phyloP scores from a whole-genome alignment of 306 rosid genomes.

The Cucumis sativus region DNA sequence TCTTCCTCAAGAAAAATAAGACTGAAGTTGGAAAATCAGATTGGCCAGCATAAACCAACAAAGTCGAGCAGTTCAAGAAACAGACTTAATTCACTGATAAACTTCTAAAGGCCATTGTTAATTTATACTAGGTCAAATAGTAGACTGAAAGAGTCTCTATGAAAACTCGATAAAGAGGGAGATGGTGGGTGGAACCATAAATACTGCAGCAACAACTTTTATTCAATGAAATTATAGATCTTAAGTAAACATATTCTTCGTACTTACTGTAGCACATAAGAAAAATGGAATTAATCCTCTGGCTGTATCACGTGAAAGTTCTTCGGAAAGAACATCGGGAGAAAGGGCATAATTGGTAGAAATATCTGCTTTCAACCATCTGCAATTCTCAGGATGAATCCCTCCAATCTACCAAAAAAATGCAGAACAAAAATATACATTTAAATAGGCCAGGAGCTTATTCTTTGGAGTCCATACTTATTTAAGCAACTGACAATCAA shows the following conservation, averaged over 20 bases:
- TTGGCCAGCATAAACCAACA: neutral
- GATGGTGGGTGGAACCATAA: neutral
- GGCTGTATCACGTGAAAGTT: conserved; percentile 52
- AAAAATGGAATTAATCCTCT: conserved; percentile 68
- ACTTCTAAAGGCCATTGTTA: neutral
- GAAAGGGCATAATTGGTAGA: conserved; percentile 65
- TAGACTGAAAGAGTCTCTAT: neutral
- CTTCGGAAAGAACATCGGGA: conserved; percentile 49
- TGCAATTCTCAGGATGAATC: conserved; percentile 70
- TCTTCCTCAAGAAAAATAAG: neutral
- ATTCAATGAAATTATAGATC: neutral
- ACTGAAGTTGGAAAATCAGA: neutral
- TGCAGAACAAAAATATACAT: neutral
- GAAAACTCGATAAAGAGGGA: neutral
- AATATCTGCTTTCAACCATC: conserved; percentile 53
- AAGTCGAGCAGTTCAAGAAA: neutral
- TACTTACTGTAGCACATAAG: conserved; percentile 84
- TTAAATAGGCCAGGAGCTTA: neutral
- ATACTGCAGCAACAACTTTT: neutral
- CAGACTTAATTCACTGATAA: neutral
- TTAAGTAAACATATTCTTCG: neutral
- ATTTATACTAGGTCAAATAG: neutral
- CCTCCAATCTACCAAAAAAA: conserved; percentile 62
- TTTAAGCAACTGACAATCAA: neutral
- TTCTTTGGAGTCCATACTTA: neutral